Base-by-base conservation (phyloP, 75 land plant genomes). In the Picea glauca region DNA sequence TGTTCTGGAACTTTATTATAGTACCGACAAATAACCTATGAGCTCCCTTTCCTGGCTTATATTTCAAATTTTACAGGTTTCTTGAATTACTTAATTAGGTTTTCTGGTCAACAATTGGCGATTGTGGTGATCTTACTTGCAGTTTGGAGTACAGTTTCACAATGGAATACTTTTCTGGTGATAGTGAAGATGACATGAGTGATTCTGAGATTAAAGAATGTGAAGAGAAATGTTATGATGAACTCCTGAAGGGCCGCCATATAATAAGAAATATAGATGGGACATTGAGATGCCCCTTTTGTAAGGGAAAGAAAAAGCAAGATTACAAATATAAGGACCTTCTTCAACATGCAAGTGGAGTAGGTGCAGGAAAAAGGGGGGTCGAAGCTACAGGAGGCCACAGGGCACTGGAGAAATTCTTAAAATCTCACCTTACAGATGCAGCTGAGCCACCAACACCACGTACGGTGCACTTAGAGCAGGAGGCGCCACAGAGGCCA, bases 261-360 rank as follows among this genome's bases (percentile, higher is more conserved):
- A 17, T 33, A 5, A 73, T 89, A 5, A 84, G 81, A 58, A 32
- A 74, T 5, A 62, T 84, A 12, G 84, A 88, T 21, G 84, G 81
- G 3, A 81, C 81, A 7, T 91, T 84, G 60, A 43, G 84, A 40
- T 95, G 95, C 70, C 95, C 95, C 1, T 95, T 76, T 40, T 93
- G 96, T 30, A 50, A 76, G 15, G 88, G 89, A 20, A 88, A 90
- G 83, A 91, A 84, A 62, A 91, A 93, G 78, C 74, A 75, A 35
- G 87, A 84, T 66, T 93, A 80, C 72, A 50, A 58, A 26, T 90
- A 85, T 60, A 89, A 80, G 50, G 93, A 95, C 13, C 86, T 95
- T 1, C 79, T 91, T 32, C 93, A 89, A 70, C 98, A 95, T 83
- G 95, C 95, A 50, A 65, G 73, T 60, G 92, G 85, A 12, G 83